Evolutionary conservation across 306 rosid species (phyloP), one percentile per base, ranked within the genome.

Genomic region (Cicer yamashitae): DNA sequence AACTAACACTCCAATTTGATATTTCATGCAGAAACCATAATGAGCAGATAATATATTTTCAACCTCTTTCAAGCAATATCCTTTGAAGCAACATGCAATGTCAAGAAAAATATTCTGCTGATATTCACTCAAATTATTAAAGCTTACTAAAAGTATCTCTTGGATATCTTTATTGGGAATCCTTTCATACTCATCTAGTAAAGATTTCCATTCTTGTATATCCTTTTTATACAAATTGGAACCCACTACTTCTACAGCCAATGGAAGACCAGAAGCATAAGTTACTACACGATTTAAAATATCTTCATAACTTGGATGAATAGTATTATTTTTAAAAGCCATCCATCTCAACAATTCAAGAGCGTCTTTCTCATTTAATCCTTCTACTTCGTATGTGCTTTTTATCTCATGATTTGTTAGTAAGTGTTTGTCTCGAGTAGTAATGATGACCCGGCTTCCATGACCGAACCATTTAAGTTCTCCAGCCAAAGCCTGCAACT

Each of bases 211-310:
- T 12, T 12, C 44, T 34, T 1, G 43, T 59, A 59, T 30, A 7
- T 1, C 1, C 14, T 59, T 34, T 59, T 43, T 10, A 59, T 0
- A 12, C 10, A 59, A 30, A 10, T 12, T 59, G 18, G 44, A 59
- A 30, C 66, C 66, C 1, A 59, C 10, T 30, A 12, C 17, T 59
- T 59, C 20, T 6, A 59, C 12, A 30, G 43, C 66, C 7, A 59
- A n/a, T 38, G 67, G 67, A n/a, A 61, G 46, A 12, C 67, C 47
- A 38, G 47, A 61, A n/a, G 67, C 67, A 37, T 61, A 61, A 2
- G 6, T 61, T 2, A 38, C 3, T 13, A 6, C 67, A 61, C 67
- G 30, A 25, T 25, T 25, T 25, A 25, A 25, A 25, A 25, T 25
- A 25, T 25, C 4, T 25, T 25, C 34, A 25, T 25, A 25, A 25